Conservation (phyloP, 495 filamentous ascomycete genomes). For the Sabuloglossum arenarium region DNA sequence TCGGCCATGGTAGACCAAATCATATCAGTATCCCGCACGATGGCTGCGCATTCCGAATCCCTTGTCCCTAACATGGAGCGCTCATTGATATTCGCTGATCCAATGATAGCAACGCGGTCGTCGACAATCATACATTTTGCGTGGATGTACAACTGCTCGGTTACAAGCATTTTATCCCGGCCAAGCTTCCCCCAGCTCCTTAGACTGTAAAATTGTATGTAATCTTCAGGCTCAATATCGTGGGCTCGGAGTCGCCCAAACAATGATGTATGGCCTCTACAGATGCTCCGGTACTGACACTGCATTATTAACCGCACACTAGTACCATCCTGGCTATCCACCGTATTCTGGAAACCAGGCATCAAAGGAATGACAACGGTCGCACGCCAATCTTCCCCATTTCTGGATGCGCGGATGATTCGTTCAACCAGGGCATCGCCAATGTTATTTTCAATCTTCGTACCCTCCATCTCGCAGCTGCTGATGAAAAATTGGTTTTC, state of each 20-base stretch:
- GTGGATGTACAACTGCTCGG: conserved; percentile 96
- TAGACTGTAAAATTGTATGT: conserved; percentile 86
- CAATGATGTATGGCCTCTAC: conserved; percentile 79
- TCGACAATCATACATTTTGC: conserved; percentile 96
- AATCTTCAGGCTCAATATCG: conserved; percentile 90
- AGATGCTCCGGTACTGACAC: conserved; percentile 94
- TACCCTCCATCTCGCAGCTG: conserved; percentile 71
- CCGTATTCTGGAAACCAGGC: conserved; percentile 95
- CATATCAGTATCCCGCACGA: conserved; percentile 89
- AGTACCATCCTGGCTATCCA: conserved; percentile 81
- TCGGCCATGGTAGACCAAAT: conserved; percentile 84
- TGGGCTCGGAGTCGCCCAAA: conserved; percentile 64
- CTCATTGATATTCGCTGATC: conserved; percentile 98
- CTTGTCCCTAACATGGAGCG: conserved; percentile 81
- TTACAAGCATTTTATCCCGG: conserved; percentile 58
- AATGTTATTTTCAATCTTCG: conserved; percentile 77
- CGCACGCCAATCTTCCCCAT: conserved; percentile 83
- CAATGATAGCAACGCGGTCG: conserved; percentile 83
- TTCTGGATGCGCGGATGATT: conserved; percentile 63
- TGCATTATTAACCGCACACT: conserved; percentile 93
- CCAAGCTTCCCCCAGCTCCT: conserved; percentile 88
- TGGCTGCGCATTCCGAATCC: conserved; percentile 80
- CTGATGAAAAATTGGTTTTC: conserved; percentile 99
- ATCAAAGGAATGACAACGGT: conserved; percentile 88
- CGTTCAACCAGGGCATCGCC: conserved; percentile 89